Base-by-base conservation (phyloP, 306 rosid genomes). In the Cucumis melo region DNA sequence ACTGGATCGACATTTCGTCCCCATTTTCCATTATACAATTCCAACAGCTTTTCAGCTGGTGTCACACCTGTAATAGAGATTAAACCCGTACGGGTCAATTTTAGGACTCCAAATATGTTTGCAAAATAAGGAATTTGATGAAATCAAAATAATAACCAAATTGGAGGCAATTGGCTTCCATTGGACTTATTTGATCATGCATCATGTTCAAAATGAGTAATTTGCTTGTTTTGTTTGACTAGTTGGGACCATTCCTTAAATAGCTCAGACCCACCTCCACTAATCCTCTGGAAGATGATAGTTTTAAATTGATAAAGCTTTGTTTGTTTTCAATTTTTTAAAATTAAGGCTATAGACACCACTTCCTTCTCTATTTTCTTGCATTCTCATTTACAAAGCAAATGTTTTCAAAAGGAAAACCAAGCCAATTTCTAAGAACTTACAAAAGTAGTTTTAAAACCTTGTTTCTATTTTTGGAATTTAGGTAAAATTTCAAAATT, bases 21-120 rank as follows among this genome's bases (percentile, higher is more conserved):
- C 99, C 98, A 95, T 78, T 95, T 90, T 78, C 88, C 97, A 63
- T 90, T 60, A 54, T 90, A 90, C 84, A 92, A 80, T 48, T 90
- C 92, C 90, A 92, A 84, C 76, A 95, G 91, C 86, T 78, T 92
- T 85, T 95, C 98, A 53, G 98, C 97, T 27, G 98, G 97, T 67
- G 98, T 95, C 17, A 86, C 86, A 75, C 98, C 99, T 95, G 87
- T 82, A 78, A 80, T 59, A 24, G 24, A 23, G 16, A 44, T 44
- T 23, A 23, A 23, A 14, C 1, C 56, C 41, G 15, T 16, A 10
- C 39, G 21, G 32, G 6, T 1, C 23, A 32, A 27, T 21, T 46
- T 70, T 23, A 44, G 75, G 21, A 39, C 71, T 44, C 75, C 36
- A 24, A 70, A 71, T 8, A 12, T 50, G 73, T 27, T 27, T 15